Conservation (phyloP, 306 rosid species). For the Prunus kanzakura region DNA sequence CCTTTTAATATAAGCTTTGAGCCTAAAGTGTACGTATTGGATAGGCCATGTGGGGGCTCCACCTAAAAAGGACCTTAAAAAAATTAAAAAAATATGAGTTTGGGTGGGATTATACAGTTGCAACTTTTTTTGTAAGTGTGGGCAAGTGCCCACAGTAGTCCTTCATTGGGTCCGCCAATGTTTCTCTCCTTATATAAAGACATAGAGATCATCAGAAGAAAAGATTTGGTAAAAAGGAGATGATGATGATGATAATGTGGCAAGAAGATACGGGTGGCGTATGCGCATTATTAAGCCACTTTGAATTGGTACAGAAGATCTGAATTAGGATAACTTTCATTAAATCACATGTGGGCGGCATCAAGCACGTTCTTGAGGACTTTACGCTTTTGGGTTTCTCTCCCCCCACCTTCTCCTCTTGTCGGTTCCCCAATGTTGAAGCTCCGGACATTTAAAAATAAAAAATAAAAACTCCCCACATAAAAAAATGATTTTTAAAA, state of each 20-base stretch:
- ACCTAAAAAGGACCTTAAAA: too few species aligned
- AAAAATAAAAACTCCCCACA: background rate
- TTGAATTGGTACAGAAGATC: background rate
- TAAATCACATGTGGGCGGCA: background rate
- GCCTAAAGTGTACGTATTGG: too few species aligned
- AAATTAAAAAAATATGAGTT: too few species aligned
- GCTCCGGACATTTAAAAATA: too few species aligned
- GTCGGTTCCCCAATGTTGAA: background rate
- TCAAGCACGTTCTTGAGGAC: background rate
- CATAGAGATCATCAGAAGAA: background rate
- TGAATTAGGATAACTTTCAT: background rate
- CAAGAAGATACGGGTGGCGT: background rate
- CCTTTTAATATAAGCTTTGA: too few species aligned
- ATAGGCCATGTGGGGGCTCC: too few species aligned
- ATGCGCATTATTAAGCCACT: background rate
- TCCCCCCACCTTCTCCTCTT: background rate
- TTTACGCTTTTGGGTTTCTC: slow-evolving; percentile 2
- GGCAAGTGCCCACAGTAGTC: too few species aligned
- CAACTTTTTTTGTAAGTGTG: too few species aligned
- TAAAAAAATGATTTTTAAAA: too few species aligned
- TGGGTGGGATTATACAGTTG: too few species aligned
- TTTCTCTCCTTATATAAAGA: background rate
- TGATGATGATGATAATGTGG: background rate
- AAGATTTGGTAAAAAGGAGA: background rate
- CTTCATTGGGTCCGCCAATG: too few species aligned